phyloP scores from a whole-genome alignment of 441 rosid species.

The Sinapis alba region DNA sequence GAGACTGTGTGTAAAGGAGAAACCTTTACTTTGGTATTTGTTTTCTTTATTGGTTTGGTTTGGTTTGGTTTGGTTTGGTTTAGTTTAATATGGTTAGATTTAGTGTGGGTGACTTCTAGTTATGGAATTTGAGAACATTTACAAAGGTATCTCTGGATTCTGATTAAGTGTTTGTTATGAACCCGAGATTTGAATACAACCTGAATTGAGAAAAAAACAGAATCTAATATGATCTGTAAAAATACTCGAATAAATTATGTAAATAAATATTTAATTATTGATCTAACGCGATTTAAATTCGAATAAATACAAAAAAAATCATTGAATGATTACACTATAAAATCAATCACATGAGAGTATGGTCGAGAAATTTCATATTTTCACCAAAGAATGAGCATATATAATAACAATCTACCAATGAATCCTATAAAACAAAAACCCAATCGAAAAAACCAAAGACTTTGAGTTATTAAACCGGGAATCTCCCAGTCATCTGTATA shows the following conservation, averaged over 20 bases:
- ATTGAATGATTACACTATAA: slow-evolving; percentile 1
- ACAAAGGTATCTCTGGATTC: neutral
- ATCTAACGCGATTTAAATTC: no score
- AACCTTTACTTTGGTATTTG: slow-evolving; percentile 3
- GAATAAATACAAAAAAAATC: slow-evolving; percentile 7
- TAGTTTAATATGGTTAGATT: neutral
- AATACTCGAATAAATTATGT: no score
- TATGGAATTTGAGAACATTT: neutral
- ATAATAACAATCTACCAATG: slow-evolving; percentile 21
- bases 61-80: neutral
- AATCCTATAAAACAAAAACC: slow-evolving; percentile 17
- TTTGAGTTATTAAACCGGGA: slow-evolving; percentile 50
- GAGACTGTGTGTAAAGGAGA: slow-evolving; percentile 7
- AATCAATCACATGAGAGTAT: slow-evolving; percentile 15
- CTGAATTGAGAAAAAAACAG: no score
- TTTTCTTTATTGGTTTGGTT: neutral
- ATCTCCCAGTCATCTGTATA: slow-evolving; percentile 61
- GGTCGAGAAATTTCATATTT: slow-evolving; percentile 17
- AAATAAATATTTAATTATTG: no score
- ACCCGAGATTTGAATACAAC: neutral
- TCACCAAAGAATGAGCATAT: slow-evolving; percentile 34
- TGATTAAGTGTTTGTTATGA: neutral
- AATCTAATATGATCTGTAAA: no score
- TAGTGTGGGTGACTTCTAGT: neutral
- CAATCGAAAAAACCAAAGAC: slow-evolving; percentile 12